A percentile compares a stretch with the other conserved stretches of the same genome.
Conservation (phyloP, 805 yeast species). For the Wickerhamiella nectarea region DNA sequence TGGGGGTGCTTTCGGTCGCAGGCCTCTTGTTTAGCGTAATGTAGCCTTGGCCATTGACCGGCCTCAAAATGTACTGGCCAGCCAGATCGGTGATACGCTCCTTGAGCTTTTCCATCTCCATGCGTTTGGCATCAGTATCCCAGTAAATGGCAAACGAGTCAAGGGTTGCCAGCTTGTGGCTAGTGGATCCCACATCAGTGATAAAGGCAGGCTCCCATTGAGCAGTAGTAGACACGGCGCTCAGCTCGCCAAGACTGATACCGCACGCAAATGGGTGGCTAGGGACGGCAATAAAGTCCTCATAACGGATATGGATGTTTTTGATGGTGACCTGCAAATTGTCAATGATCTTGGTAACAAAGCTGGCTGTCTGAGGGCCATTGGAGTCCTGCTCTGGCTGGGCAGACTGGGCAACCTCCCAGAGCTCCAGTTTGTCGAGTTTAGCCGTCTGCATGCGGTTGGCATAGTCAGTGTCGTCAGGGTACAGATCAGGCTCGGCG, state of each 20-base stretch:
- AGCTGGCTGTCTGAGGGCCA: constrained; percentile 28
- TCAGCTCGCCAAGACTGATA: constrained; percentile 64
- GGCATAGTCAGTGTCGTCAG: constrained; percentile 44
- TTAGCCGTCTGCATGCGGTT: constrained; percentile 53
- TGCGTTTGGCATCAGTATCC: constrained; percentile 51
- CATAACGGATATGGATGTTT: constrained; percentile 85
- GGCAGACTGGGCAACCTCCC: constrained; percentile 30
- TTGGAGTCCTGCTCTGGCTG: constrained; percentile 24
- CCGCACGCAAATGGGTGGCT: constrained; percentile 75
- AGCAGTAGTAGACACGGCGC: constrained; percentile 81
- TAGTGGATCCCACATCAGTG: constrained; percentile 46
- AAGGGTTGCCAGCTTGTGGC: constrained; percentile 66
- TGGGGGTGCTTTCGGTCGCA: constrained; percentile 34
- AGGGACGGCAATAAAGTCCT: constrained; percentile 60
- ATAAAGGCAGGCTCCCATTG: constrained; percentile 79
- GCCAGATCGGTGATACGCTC: constrained; percentile 16
- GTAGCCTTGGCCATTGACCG: constrained; percentile 81
- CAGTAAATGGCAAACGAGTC: constrained; percentile 68
- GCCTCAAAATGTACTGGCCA: constrained; percentile 46
- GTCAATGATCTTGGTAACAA: constrained; percentile 81
- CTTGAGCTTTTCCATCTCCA: constrained; percentile 32
- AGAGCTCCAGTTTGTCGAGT: constrained; percentile 49
- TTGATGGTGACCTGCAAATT: constrained; percentile 82
- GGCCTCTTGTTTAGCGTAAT: constrained; percentile 62
- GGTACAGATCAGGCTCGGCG: constrained; percentile 58